Evolutionary conservation across 495 filamentous ascomycete species (phyloP), one percentile per base, ranked within the genome.

Genomic region (Podospora fimiseda): DNA sequence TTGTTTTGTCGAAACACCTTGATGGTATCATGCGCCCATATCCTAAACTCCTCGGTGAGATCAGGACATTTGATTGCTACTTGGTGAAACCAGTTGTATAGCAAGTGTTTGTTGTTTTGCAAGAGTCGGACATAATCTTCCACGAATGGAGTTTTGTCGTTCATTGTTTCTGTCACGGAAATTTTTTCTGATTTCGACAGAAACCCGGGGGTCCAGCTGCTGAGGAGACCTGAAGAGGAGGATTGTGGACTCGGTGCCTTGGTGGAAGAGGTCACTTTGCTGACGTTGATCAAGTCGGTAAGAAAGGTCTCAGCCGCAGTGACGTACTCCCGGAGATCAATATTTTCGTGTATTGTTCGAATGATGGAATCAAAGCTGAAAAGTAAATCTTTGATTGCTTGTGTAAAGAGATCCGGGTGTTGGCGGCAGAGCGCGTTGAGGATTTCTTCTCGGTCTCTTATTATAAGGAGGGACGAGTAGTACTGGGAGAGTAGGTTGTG

Each of bases 351-450:
- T 11, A 85, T 64, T 6, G 64, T 61, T 3, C 84, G 74, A 36
- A 88, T 86, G 47, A 86, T 77, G 2, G 79, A 81, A n/a, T 86
- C 84, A 51, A 84, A 84, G 5, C 77, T 78, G 0, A 67, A 62
- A 9, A 86, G 75, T 8, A 71, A 58, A 21, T 82, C 77, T n/a
- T 74, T 70, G 43, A 87, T 63, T 1, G 75, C 72, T 4, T 74
- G 67, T 2, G 83, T 86, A 3, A 83, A 70, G 3, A 80, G 68
- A 54, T 87, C 84, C 1, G 84, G 84, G 21, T 65, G 70, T 40
- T 74, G 68, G 16, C 73, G 74, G 58, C 83, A 86, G 16, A 86
- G 60, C 0, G 75, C 70, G 14, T 75, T 70, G 18, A 74, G 70
- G 14, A 87, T 75, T 52, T 80, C 73, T 24, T 86, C 74, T 2